Base-by-base conservation (phyloP, 257 asterid genomes). In the Plectranthus barbatus region DNA sequence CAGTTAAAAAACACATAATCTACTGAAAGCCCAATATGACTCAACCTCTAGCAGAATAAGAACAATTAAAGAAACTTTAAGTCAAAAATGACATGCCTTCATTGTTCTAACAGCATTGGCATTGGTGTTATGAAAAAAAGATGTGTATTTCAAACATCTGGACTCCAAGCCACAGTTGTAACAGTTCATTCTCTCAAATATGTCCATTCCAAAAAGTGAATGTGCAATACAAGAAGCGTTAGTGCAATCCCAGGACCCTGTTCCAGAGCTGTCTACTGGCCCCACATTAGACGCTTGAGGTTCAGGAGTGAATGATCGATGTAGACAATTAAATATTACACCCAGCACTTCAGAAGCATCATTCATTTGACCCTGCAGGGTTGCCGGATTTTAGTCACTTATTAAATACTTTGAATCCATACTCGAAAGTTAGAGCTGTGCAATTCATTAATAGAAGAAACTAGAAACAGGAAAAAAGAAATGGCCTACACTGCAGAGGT, bases 291-390 rank as follows among this genome's bases (percentile, higher is more conserved):
- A 76, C n/a, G 56, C 64, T 69, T 72, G 68, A 34, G 83, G 67
- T 52, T 70, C 73, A 68, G 79, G 72, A 45, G 89, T 76, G 69
- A 87, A 89, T 58, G 97, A 85, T 61, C 58, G 80, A 69, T 92
- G 97, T 51, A 92, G 94, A 81, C 97, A 92, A 60, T 82, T 78
- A 83, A 92, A 92, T 73, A 92, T 77, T 68, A 85, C 96, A 17
- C 83, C 91, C 65, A 92, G 72, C 74, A 90, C 97, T 80, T 92
- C 99, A 66, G 97, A 89, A 66, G 99, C 99, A 77, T 92, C 99
- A 71, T 90, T 89, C 99, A 89, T 92, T 77, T 92, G 95, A 77
- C 95, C 97, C 99, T 92, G 97, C 76, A 80, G 4, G 44, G 50
- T 69, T 58, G 66, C 39, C 68, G 44, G 14, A 42, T 67, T 40